These are phyloP conservation scores for Aspergillus terreus DNA, from an alignment of 2,329 filamentous ascomycete species.

Conservation along the genomic window DNA sequence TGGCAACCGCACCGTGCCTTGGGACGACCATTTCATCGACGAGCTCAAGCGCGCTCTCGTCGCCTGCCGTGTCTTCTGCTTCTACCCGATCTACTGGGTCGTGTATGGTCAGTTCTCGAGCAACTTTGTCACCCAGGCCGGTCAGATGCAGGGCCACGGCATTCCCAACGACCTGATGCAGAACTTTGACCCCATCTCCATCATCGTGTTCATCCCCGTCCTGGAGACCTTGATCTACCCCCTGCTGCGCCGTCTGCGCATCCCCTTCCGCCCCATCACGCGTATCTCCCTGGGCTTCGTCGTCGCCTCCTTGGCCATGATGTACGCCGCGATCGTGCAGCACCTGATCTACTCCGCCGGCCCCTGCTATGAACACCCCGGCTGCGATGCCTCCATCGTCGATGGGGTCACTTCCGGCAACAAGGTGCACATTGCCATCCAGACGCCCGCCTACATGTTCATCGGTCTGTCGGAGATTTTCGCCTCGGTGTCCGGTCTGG, in stretches of 20 bases:
- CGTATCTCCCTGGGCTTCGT: conserved; percentile 69
- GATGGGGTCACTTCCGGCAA: conserved; percentile 36
- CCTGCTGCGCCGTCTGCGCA: conserved; percentile 57
- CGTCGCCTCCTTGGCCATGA: conserved; percentile 59
- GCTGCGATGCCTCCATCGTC: conserved; percentile 29
- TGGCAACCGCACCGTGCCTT: conserved; percentile 44
- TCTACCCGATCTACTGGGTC: conserved; percentile 67
- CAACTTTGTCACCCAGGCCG: conserved; percentile 64
- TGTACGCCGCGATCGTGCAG: conserved; percentile 58
- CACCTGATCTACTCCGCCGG: conserved; percentile 52
- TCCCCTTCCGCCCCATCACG: conserved; percentile 72
- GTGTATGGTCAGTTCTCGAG: conserved; percentile 65
- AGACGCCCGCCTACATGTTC: conserved; percentile 44
- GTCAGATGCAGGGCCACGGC: conserved; percentile 61
- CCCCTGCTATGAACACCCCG: conserved; percentile 48
- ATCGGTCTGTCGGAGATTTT: conserved; percentile 54
- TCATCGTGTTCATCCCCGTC: conserved; percentile 72
- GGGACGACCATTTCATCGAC: conserved; percentile 69
- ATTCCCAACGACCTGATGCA: conserved; percentile 74
- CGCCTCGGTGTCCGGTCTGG: conserved; percentile 64
- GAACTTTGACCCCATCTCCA: conserved; percentile 71
- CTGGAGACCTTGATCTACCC: conserved; percentile 69
- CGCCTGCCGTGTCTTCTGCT: conserved; percentile 70
- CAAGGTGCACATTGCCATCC: conserved; percentile 42
- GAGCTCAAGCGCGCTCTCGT: conserved; percentile 64